A percentile compares a stretch with the other conserved stretches of the same genome.
Evolutionary conservation across 2,329 filamentous ascomycete genomes (phyloP).

Genomic region (Zalaria sp.): DNA sequence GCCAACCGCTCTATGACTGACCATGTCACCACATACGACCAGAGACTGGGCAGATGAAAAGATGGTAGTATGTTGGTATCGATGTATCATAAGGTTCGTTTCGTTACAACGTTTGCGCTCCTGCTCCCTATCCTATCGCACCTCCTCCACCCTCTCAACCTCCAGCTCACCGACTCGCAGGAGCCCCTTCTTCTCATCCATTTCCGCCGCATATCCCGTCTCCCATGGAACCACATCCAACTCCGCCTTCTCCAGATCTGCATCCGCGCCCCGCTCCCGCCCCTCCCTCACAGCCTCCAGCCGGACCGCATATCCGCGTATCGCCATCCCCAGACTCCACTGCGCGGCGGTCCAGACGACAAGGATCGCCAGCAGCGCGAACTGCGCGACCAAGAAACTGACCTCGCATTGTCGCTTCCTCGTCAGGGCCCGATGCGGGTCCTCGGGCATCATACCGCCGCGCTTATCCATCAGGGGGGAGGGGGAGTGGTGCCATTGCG

Average conservation of each 20-base stretch:
- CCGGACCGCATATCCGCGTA: slow-evolving; percentile 5
- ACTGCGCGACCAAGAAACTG: slow-evolving; percentile 3
- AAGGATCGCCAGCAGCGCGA: slow-evolving; percentile 20
- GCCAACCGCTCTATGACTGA: too few relatives aligned
- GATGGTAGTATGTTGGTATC: neutral
- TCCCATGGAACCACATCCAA: neutral
- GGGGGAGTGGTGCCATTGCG: slow-evolving; percentile 1
- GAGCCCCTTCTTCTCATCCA: neutral
- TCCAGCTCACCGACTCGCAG: too few relatives aligned
- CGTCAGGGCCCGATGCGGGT: neutral
- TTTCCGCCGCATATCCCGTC: neutral
- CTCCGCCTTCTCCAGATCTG: neutral
- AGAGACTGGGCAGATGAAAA: slow-evolving; percentile 1
- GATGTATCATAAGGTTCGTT: neutral
- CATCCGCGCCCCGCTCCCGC: neutral
- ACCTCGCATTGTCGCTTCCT: slow-evolving; percentile 3
- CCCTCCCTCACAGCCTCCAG: slow-evolving; percentile 2
- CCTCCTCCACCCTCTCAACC: too few relatives aligned
- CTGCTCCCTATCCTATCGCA: too few relatives aligned
- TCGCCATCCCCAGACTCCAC: slow-evolving; percentile 4
- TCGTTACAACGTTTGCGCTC: neutral
- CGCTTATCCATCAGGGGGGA: neutral
- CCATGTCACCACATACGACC: too few relatives aligned
- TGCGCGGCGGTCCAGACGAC: slow-evolving; percentile 44
- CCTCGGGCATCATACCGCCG: slow-evolving; percentile 1